Conservation (phyloP, 768 basidiomycete species). For the Boletus subcaerulescens region DNA sequence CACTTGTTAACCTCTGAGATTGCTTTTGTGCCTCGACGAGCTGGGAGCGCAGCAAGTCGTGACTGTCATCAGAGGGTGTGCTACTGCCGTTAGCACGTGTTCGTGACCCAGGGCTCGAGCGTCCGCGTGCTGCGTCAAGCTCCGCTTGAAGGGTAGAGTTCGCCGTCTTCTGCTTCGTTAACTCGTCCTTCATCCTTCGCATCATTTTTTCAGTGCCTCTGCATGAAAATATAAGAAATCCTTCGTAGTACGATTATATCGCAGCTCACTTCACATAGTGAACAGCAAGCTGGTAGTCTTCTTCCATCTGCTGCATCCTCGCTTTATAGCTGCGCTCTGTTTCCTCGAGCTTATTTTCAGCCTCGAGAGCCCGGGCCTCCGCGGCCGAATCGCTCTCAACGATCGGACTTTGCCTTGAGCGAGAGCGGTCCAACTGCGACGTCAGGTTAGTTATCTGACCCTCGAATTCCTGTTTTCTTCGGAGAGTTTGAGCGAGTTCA, state of each 20-base stretch:
- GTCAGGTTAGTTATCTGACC: constrained; percentile 62
- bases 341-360: constrained; percentile 78
- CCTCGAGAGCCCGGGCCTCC: constrained; percentile 55
- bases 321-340: constrained; percentile 75
- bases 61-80: constrained; percentile 75
- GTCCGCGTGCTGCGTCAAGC: constrained; percentile 66
- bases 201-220: constrained; percentile 99
- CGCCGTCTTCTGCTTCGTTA: constrained; percentile 83
- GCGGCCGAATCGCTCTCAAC: constrained; percentile 35
- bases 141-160: constrained; percentile 83
- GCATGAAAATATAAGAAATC: constrained; percentile 17
- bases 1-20: constrained; percentile 61
- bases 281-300: constrained; percentile 94
- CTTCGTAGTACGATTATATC: constrained; percentile 17
- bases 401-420: constrained; percentile 54
- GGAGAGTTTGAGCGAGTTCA: constrained; percentile 63
- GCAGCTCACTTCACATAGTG: constrained; percentile 89
- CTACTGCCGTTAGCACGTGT: constrained; percentile 67
- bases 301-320: constrained; percentile 85
- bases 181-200: constrained; percentile 92
- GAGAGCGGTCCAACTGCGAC: constrained; percentile 62
- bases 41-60: constrained; percentile 64
- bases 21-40: constrained; percentile 78
- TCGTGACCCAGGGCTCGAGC: constrained; percentile 50
- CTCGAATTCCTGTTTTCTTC: constrained; percentile 74